Conservation (phyloP, 345 rosid genomes). For the Lumnitzera racemosa region DNA sequence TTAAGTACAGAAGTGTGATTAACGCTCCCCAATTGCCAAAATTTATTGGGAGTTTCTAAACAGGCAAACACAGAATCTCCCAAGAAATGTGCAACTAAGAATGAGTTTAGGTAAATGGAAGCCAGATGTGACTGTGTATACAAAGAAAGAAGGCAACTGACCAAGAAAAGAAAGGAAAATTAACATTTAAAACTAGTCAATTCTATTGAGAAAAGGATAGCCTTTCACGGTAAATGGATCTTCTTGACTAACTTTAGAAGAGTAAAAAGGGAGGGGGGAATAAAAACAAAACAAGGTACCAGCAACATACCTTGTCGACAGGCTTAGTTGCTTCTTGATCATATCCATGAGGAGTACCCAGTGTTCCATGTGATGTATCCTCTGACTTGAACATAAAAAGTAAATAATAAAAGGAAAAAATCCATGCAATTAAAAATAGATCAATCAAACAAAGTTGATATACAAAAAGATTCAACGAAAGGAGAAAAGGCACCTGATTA, state of each 20-base stretch:
- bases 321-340: conserved; percentile 78
- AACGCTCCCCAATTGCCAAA: too few species aligned
- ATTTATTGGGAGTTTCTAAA: too few species aligned
- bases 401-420: background rate
- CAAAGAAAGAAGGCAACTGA: too few species aligned
- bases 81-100: too few species aligned
- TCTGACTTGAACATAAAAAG: conserved; percentile 41
- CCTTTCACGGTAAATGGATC: background rate
- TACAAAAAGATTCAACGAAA: background rate
- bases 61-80: too few species aligned
- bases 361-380: conserved; percentile 59
- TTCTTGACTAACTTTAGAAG: background rate
- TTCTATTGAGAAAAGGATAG: too few species aligned
- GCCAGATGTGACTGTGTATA: too few species aligned
- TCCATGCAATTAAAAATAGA: conserved; percentile 12
- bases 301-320: conserved; percentile 43
- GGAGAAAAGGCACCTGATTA: conserved; percentile 3
- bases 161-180: too few species aligned
- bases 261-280: background rate
- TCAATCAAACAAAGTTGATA: background rate
- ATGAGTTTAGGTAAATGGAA: too few species aligned
- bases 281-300: background rate
- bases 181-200: too few species aligned
- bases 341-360: conserved; percentile 44
- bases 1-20: too few species aligned